Evolutionary conservation across 805 yeast species (phyloP), one percentile per base, ranked within the genome.

Genomic region (Lachancea quebecensis): DNA sequence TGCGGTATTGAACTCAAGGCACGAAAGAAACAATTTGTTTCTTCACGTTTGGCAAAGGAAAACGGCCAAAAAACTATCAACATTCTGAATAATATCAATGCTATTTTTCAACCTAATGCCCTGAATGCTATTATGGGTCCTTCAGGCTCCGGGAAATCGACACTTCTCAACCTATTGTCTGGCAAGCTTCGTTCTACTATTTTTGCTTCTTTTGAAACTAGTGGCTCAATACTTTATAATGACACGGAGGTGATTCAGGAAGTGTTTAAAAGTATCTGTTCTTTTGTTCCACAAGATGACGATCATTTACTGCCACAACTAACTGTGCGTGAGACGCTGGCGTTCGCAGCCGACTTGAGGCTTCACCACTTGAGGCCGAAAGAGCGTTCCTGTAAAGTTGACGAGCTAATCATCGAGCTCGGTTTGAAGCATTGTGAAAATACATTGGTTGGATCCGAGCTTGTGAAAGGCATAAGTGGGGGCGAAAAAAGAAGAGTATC

Each of bases 401-500:
- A 76, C 36, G 72, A 70, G 1, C 58, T 87, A n/a, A 78, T 87
- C 36, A 55, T 77, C n/a, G 76, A 75, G 48, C 77, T 78, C 64
- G 95, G 93, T 0, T 69, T 88, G 42, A 66, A 70, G 66, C 88
- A 83, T 47, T 86, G 95, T 68, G 87, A 87, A 17, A 81, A 87
- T 53, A 84, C 82, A 0, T 64, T 84, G 63, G 74, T 82, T 41
- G 88, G 87, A 3, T 70, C 73, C 51, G 83, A 78, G 38, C 60
- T 73, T 33, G 65, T 69, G 1, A 81, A 81, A 56, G 88, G 88
- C 30, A 76, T 91, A 11, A 84, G 93, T 14, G 96, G 96, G 14
- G 96, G 96, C 52, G 96, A 89, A 57, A 87, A 88, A 62, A 71
- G 95, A 55, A 71, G 95, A 52, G 82, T 88, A 0, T 81, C 91